Percentiles rank a stretch among this genome's conserved stretches.
Evolutionary conservation across 495 filamentous ascomycete species (phyloP).

Genomic region (Aspergillus sclerotiicarbonarius): DNA sequence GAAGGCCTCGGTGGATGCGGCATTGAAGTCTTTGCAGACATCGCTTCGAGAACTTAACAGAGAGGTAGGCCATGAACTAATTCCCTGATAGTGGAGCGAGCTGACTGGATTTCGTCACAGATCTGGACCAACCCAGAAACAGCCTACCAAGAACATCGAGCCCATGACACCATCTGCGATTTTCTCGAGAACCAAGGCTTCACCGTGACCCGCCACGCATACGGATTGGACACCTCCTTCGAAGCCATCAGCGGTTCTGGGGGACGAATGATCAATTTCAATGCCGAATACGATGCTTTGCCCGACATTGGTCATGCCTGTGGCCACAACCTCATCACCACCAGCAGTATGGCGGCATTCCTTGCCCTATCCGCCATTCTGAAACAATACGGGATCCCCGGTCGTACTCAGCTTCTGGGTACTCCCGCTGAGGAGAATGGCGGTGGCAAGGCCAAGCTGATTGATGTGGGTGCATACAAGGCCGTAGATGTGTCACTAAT

Average conservation of each 20-base stretch:
- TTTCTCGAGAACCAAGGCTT: slow-evolving; percentile 57
- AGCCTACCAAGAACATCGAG: slow-evolving; percentile 54
- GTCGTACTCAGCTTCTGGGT: slow-evolving; percentile 62
- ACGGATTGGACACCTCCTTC: slow-evolving; percentile 40
- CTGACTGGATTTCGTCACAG: slow-evolving; percentile 14
- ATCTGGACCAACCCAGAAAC: slow-evolving; percentile 64
- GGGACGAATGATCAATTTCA: slow-evolving; percentile 44
- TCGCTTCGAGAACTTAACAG: slow-evolving; percentile 33
- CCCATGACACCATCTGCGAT: slow-evolving; percentile 55
- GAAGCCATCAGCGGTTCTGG: slow-evolving; percentile 38
- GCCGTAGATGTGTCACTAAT: slow-evolving; percentile 65
- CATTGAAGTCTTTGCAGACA: slow-evolving; percentile 22
- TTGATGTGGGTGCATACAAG: slow-evolving; percentile 61
- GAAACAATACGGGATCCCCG: slow-evolving; percentile 43
- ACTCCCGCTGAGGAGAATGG: slow-evolving; percentile 72
- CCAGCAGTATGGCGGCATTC: slow-evolving; percentile 56
- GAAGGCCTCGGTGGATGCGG: slow-evolving; percentile 28
- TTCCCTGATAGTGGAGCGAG: neutral
- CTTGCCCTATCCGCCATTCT: slow-evolving; percentile 55
- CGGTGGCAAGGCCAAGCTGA: slow-evolving; percentile 65
- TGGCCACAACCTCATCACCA: slow-evolving; percentile 70
- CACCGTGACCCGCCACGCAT: slow-evolving; percentile 53
- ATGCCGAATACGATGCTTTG: slow-evolving; percentile 54
- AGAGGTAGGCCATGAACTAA: slow-evolving; percentile 9
- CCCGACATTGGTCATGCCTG: slow-evolving; percentile 65